phyloP scores from a whole-genome alignment of 129 eudicot genomes.

The Tagetes erecta region DNA sequence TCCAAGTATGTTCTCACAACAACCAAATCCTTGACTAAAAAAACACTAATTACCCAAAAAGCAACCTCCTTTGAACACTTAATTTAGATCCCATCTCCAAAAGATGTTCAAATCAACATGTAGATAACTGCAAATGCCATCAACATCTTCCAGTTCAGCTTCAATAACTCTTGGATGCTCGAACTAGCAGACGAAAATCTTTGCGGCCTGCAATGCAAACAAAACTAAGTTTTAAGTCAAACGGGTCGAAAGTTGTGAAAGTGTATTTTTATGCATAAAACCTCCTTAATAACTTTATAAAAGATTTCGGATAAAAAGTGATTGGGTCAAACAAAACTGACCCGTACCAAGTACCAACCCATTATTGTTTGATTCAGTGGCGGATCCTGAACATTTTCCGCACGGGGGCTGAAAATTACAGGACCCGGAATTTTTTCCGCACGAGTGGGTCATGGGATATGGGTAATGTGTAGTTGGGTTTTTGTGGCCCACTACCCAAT shows the following conservation, averaged over 20 bases:
- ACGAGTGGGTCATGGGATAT: too few relatives aligned
- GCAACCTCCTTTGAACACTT: conserved; percentile 31
- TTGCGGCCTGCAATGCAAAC: conserved; percentile 48
- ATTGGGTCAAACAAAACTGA: neutral
- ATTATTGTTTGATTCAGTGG: neutral
- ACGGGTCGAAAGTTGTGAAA: neutral
- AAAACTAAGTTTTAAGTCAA: neutral
- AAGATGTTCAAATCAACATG: conserved; percentile 29
- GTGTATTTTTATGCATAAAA: neutral
- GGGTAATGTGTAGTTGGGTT: too few relatives aligned
- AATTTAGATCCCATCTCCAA: conserved; percentile 13
- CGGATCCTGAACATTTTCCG: too few relatives aligned
- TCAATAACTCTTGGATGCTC: conserved; percentile 29
- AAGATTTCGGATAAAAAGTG: neutral
- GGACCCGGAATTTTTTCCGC: too few relatives aligned
- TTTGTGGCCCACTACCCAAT: too few relatives aligned
- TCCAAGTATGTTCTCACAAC: neutral
- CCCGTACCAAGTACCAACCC: neutral
- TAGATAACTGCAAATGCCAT: conserved; percentile 35
- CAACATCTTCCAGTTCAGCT: conserved; percentile 31
- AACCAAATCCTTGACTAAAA: conserved; percentile 12
- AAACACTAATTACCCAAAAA: conserved; percentile 32
- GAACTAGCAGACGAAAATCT: conserved; percentile 30
- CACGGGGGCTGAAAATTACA: too few relatives aligned
- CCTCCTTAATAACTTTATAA: neutral